Percentiles rank a stretch among this genome's conserved stretches.
phyloP scores from a whole-genome alignment of 139 green algal genomes.

The Coelastrella sp. region DNA sequence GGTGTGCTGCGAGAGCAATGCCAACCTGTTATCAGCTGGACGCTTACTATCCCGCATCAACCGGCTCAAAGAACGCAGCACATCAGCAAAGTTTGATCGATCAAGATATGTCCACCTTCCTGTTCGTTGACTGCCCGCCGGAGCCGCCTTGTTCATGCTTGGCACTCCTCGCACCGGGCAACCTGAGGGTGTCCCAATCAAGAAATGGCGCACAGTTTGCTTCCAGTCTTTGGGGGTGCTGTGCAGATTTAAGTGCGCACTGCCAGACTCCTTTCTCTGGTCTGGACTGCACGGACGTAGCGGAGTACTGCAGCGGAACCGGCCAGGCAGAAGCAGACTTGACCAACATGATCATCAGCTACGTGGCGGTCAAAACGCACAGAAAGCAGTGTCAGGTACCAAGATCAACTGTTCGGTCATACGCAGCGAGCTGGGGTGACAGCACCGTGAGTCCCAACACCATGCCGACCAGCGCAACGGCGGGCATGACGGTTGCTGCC shows the following conservation, averaged over 20 bases:
- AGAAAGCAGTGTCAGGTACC: not conserved
- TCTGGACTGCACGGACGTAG: slow-evolving; percentile 17
- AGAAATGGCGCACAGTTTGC: no score
- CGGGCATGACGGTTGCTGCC: no score
- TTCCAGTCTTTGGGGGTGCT: no score
- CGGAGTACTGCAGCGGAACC: not conserved
- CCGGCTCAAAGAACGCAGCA: no score
- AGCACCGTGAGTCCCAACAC: no score
- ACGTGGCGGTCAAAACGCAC: slow-evolving; percentile 24
- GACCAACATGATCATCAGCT: not conserved
- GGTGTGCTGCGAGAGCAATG: not conserved
- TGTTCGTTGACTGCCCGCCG: slow-evolving; percentile 38
- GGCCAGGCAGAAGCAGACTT: not conserved
- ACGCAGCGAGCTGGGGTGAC: not conserved
- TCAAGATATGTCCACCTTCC: slow-evolving; percentile 2
- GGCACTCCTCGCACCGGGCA: not conserved
- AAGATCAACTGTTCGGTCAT: not conserved
- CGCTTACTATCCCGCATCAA: slow-evolving; percentile 9
- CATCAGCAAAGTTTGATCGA: not conserved
- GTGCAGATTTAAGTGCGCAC: slow-evolving; percentile 1
- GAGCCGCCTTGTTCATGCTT: slow-evolving; percentile 28
- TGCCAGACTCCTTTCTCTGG: slow-evolving; percentile 40
- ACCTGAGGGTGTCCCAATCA: no score
- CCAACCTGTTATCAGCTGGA: not conserved
- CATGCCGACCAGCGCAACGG: no score